Evolutionary conservation across 176 grass and related monocot genomes (phyloP), one percentile per base, ranked within the genome.

Genomic region (Miscanthus lutarioriparius): DNA sequence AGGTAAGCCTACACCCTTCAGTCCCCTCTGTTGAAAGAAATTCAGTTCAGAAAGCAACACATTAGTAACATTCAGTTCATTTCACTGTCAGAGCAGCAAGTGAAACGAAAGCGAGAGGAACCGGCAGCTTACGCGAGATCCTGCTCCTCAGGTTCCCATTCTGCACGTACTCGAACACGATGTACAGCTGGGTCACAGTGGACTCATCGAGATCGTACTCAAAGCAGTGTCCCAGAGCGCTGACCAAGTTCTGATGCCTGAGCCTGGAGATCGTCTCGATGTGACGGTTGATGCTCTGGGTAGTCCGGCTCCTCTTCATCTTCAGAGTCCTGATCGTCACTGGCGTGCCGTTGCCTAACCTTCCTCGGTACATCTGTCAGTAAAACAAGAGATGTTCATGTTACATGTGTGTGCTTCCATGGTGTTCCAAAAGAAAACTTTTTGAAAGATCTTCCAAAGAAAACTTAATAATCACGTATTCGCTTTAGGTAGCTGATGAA

Each of bases 291-390:
- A 98, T 87, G 79, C 83, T 93, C 64, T 91, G 91, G 7, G 91
- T 80, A 30, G 72, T 88, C 76, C 90, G 93, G 59, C 80, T 85
- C 51, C 86, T 95, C 83, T 90, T 95, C 28, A 93, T 77, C 82
- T 98, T 98, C 40, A 98, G 87, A 44, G 85, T 93, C 79, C 96
- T 95, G 76, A 98, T 88, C 39, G 93, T 90, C 56, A 98, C 93
- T 39, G 83, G 76, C 17, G 87, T 86, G 16, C 93, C 96, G 81
- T 98, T 92, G 82, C 88, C 82, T 47, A 98, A 69, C 75, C 59
- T 95, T 47, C 93, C 96, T 41, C 84, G 85, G 17, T 95, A 93
- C 87, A 98, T 88, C 93, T 98, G 92, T 38, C 17, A 84, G 28
- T 74, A 74, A 84, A 81, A 64, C 35, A 87, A 25, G 22, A 47